Conservation (phyloP, 306 rosid species). For the Coriaria nepalensis region DNA sequence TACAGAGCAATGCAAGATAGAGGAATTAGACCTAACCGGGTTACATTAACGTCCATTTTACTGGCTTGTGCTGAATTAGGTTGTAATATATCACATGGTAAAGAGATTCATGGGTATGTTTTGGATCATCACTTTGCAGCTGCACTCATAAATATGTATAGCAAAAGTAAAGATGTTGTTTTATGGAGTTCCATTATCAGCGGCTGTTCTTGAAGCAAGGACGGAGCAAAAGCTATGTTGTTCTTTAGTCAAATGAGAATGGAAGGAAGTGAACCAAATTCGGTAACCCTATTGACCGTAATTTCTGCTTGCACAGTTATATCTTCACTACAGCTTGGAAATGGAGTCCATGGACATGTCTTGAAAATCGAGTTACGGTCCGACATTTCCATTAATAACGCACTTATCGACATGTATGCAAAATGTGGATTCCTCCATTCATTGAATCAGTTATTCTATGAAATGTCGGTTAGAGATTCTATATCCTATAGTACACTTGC, state of each 20-base stretch:
- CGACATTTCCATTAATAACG: conserved; percentile 35
- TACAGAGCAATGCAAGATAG: conserved; percentile 38
- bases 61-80: conserved; percentile 41
- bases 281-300: conserved; percentile 39
- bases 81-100: conserved; percentile 22
- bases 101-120: conserved; percentile 46
- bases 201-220: conserved; percentile 35
- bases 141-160: conserved; percentile 45
- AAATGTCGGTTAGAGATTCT: conserved; percentile 37
- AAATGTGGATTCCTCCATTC: conserved; percentile 40
- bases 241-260: conserved; percentile 37
- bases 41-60: conserved; percentile 33
- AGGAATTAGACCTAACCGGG: conserved; percentile 44
- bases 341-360: conserved; percentile 33
- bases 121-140: conserved; percentile 35
- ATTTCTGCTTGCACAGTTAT: conserved; percentile 41
- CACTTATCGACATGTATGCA: conserved; percentile 59
- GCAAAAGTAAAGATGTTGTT: conserved; percentile 46
- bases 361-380: conserved; percentile 31
- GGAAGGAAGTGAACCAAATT: conserved; percentile 40
- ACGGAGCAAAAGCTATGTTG: conserved; percentile 31
- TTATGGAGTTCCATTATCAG: conserved; percentile 53
- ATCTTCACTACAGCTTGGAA: conserved; percentile 29
- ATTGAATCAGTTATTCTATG: conserved; percentile 30
- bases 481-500: conserved; percentile 50